phyloP scores from a whole-genome alignment of 2,329 filamentous ascomycete species.

The Fusarium circinatum region DNA sequence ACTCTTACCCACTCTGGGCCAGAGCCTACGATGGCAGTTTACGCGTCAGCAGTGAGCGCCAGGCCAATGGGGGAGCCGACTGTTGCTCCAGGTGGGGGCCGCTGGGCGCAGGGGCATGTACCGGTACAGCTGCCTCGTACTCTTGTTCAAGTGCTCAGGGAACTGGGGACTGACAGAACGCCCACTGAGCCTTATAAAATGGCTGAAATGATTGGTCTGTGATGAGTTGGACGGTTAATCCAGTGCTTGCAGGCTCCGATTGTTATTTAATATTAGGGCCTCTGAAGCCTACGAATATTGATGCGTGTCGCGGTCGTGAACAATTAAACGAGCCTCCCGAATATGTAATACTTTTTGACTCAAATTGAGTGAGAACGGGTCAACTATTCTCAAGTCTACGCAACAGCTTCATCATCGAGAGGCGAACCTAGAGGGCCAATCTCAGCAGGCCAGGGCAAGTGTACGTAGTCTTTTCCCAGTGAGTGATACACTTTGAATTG shows the following conservation, averaged over 20 bases:
- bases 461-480: slow-evolving; percentile 26
- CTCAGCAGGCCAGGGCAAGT: slow-evolving; percentile 21
- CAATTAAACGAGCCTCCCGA: slow-evolving; percentile 4
- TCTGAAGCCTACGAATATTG: slow-evolving; percentile 18
- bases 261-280: slow-evolving; percentile 21
- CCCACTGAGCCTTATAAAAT: slow-evolving; percentile 4
- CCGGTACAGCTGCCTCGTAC: slow-evolving; percentile 39
- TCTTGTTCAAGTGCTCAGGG: slow-evolving; percentile 8
- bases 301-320: slow-evolving; percentile 15
- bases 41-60: slow-evolving; percentile 50
- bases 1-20: slow-evolving; percentile 41
- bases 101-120: slow-evolving; percentile 43
- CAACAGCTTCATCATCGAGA: slow-evolving; percentile 40
- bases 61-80: slow-evolving; percentile 44
- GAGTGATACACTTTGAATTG: slow-evolving; percentile 12
- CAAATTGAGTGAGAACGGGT: slow-evolving; percentile 18
- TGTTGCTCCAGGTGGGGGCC: slow-evolving; percentile 33
- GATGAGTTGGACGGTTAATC: not conserved
- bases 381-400: slow-evolving; percentile 22
- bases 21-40: slow-evolving; percentile 49
- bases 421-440: slow-evolving; percentile 28
- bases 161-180: slow-evolving; percentile 15
- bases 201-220: not conserved
- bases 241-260: slow-evolving; percentile 2
- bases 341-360: not conserved